Percentiles rank a stretch among this genome's conserved stretches.
These are phyloP conservation scores for Warburgia ugandensis DNA, from an alignment of 164 flowering plant genomes.

Conservation along the genomic window DNA sequence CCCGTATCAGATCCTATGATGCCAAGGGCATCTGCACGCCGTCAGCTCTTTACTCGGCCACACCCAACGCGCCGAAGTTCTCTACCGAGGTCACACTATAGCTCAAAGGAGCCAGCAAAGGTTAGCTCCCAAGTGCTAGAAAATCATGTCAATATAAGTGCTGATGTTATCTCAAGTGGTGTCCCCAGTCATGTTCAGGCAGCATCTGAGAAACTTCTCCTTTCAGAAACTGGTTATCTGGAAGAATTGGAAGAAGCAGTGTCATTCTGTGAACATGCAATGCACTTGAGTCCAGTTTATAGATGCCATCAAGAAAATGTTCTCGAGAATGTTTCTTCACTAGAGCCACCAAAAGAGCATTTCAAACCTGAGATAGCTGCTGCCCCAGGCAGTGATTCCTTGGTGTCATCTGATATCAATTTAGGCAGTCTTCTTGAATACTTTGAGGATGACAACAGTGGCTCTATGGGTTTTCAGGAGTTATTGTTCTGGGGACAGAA, in stretches of 20 bases:
- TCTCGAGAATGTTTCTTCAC: slow-evolving; percentile 8
- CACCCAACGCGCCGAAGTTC: slow-evolving; percentile 59
- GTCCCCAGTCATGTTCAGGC: slow-evolving; percentile 3
- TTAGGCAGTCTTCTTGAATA: slow-evolving; percentile 50
- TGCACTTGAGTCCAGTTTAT: slow-evolving; percentile 59
- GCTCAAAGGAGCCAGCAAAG: slow-evolving; percentile 6
- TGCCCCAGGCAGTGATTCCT: slow-evolving; percentile 13
- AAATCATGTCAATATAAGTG: neutral
- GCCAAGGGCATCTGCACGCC: slow-evolving; percentile 76
- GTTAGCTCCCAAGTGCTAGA: slow-evolving; percentile 4
- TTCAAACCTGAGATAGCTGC: slow-evolving; percentile 4
- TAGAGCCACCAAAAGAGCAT: slow-evolving; percentile 15
- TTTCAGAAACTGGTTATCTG: slow-evolving; percentile 36
- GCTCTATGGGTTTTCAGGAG: slow-evolving; percentile 61
- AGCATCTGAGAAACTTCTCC: slow-evolving; percentile 15
- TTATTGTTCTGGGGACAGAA: slow-evolving; percentile 66
- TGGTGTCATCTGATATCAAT: slow-evolving; percentile 27
- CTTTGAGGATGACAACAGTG: slow-evolving; percentile 51
- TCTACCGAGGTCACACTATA: slow-evolving; percentile 7
- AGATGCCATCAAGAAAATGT: slow-evolving; percentile 12
- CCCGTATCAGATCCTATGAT: slow-evolving; percentile 52
- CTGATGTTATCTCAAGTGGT: neutral
- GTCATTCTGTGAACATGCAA: slow-evolving; percentile 64
- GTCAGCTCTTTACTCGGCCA: slow-evolving; percentile 78
- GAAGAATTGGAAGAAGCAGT: slow-evolving; percentile 57